A percentile compares a stretch with the other conserved stretches of the same genome.
phyloP scores from a whole-genome alignment of 169 alveolate genomes.

The Neospora caninum region DNA sequence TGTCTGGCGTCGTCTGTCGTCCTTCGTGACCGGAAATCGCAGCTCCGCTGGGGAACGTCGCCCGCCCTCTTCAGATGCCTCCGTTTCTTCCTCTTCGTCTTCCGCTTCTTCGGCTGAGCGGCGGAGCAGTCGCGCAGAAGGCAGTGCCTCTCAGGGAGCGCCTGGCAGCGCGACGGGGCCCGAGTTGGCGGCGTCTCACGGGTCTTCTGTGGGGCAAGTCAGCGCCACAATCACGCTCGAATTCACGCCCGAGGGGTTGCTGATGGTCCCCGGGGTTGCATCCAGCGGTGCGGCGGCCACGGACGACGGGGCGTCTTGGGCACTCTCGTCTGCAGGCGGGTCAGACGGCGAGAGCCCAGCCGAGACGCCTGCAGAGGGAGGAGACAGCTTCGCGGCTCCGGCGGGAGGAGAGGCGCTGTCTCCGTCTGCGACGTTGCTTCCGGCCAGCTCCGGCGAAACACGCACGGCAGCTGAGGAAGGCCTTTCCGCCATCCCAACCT shows the following conservation, averaged over 20 bases:
- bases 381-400: too few species aligned
- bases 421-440: background rate
- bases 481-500: background rate
- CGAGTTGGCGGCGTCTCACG: background rate
- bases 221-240: slow-evolving; percentile 18
- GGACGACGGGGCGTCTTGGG: too few species aligned
- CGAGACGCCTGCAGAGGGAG: too few species aligned
- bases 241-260: background rate
- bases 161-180: too few species aligned
- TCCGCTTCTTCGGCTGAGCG: background rate
- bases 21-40: background rate
- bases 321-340: too few species aligned
- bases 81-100: background rate
- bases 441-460: background rate
- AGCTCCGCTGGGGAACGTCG: background rate
- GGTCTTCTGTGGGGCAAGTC: background rate
- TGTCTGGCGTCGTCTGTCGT: background rate
- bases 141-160: too few species aligned
- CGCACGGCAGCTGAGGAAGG: background rate
- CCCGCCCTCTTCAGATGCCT: background rate
- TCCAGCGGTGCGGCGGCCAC: too few species aligned
- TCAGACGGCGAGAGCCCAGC: too few species aligned
- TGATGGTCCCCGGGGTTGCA: background rate
- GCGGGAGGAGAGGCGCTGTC: background rate
- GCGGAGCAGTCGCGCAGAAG: too few species aligned